Conservation (phyloP, 192 early-diverging fungal genomes). For the Coemansia sp. region DNA sequence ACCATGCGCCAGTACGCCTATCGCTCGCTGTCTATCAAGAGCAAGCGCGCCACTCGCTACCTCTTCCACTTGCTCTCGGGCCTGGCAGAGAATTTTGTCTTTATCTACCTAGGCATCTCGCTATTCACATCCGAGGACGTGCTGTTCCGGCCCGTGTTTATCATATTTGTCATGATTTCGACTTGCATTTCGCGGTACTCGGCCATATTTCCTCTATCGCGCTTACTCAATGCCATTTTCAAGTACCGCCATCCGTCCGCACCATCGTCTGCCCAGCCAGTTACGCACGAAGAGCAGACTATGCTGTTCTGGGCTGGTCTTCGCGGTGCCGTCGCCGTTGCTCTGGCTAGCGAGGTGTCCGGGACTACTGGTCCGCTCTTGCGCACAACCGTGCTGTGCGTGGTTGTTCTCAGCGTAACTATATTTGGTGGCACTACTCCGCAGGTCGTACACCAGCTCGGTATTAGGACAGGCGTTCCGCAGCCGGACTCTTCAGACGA, state of each 20-base stretch:
- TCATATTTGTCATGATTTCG: constrained; percentile 74
- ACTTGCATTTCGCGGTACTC: constrained; percentile 87
- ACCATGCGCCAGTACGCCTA: constrained; percentile 93
- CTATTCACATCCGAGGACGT: constrained; percentile 82
- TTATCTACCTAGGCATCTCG: constrained; percentile 93
- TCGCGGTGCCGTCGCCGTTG: constrained; percentile 96
- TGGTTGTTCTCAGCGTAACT: constrained; percentile 89
- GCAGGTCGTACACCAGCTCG: constrained; percentile 73
- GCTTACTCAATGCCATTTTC: constrained; percentile 77
- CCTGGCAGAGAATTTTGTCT: constrained; percentile 96
- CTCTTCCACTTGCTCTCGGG: constrained; percentile 93
- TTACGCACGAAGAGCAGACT: constrained; percentile 66
- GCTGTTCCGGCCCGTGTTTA: constrained; percentile 75
- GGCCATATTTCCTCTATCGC: constrained; percentile 83
- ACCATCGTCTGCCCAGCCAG: constrained; percentile 55
- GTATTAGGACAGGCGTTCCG: constrained; percentile 74
- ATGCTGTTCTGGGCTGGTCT: constrained; percentile 98
- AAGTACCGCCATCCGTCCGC: constrained; percentile 58
- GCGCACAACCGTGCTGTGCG: constrained; percentile 87
- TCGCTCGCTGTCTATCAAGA: constrained; percentile 80
- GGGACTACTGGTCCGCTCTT: constrained; percentile 71
- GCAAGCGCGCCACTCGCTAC: constrained; percentile 82
- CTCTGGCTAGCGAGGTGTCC: constrained; percentile 81
- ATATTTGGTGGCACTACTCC: constrained; percentile 92
- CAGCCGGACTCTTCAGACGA: constrained; percentile 56